These are phyloP conservation scores for Metroxylon sagu DNA, from an alignment of 176 grass and related monocot species.

Conservation along the genomic window DNA sequence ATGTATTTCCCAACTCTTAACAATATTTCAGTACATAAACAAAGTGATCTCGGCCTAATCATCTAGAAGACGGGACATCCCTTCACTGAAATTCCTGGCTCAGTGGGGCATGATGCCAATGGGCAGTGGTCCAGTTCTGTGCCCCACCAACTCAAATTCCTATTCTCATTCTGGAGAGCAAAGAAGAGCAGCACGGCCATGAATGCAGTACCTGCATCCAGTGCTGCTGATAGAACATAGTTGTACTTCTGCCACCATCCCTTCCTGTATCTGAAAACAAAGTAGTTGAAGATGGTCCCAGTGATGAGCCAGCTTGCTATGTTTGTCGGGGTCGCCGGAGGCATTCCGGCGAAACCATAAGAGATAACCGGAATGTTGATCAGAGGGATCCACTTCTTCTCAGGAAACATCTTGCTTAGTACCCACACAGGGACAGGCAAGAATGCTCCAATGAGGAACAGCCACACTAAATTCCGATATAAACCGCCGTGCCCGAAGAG, in stretches of 20 bases:
- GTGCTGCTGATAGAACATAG: slow-evolving; percentile 91
- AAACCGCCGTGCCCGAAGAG: slow-evolving; percentile 62
- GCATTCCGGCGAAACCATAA: slow-evolving; percentile 96
- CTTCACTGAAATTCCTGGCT: slow-evolving; percentile 64
- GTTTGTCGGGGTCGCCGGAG: slow-evolving; percentile 93
- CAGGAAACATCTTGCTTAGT: slow-evolving; percentile 69
- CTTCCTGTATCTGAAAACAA: slow-evolving; percentile 86
- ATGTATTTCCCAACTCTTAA: no score
- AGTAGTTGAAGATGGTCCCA: slow-evolving; percentile 88
- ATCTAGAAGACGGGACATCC: slow-evolving; percentile 79
- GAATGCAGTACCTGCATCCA: slow-evolving; percentile 91
- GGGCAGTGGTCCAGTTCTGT: slow-evolving; percentile 89
- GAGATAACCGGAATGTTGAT: slow-evolving; percentile 92
- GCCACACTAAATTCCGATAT: slow-evolving; percentile 96
- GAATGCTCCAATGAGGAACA: slow-evolving; percentile 72
- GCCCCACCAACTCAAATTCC: slow-evolving; percentile 86
- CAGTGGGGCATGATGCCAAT: slow-evolving; percentile 76
- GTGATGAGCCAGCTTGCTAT: slow-evolving; percentile 94
- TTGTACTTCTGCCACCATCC: slow-evolving; percentile 98
- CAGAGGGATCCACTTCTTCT: slow-evolving; percentile 97
- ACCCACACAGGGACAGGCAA: slow-evolving; percentile 87
- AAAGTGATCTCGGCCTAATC: no score
- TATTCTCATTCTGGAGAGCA: slow-evolving; percentile 72
- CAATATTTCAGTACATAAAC: no score
- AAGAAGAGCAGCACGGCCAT: slow-evolving; percentile 99